Percentiles rank a stretch among this genome's conserved stretches.
Evolutionary conservation across 2,329 filamentous ascomycete genomes (phyloP).

Genomic region (Cytospora paraplurivora): DNA sequence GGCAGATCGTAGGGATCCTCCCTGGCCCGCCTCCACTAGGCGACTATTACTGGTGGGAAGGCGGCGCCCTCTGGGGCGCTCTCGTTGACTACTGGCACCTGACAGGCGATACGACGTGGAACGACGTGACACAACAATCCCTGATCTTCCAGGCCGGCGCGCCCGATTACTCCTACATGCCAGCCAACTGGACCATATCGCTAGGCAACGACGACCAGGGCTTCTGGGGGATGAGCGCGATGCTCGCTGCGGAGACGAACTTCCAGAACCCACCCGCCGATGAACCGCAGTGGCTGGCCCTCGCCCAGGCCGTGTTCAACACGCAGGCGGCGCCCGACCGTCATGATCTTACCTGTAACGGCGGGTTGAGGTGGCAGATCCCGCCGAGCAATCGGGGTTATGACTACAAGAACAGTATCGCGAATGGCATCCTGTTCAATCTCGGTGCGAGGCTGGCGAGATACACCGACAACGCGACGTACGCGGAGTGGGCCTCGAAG

Average conservation of each 20-base stretch:
- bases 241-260: slow-evolving; percentile 55
- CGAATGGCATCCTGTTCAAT: slow-evolving; percentile 47
- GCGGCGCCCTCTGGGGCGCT: slow-evolving; percentile 62
- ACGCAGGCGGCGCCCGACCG: slow-evolving; percentile 57
- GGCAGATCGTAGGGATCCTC: slow-evolving; percentile 48
- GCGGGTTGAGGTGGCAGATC: slow-evolving; percentile 65
- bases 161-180: slow-evolving; percentile 36
- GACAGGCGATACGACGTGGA: slow-evolving; percentile 62
- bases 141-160: slow-evolving; percentile 36
- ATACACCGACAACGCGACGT: slow-evolving; percentile 57
- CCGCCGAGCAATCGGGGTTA: slow-evolving; percentile 63
- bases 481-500: slow-evolving; percentile 54
- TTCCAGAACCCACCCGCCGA: slow-evolving; percentile 57
- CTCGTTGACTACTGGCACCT: slow-evolving; percentile 67
- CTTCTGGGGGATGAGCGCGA: slow-evolving; percentile 64
- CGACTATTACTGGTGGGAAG: slow-evolving; percentile 69
- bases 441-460: slow-evolving; percentile 57
- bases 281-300: slow-evolving; percentile 53
- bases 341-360: slow-evolving; percentile 60
- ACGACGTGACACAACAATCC: slow-evolving; percentile 41
- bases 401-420: slow-evolving; percentile 58
- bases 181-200: slow-evolving; percentile 37
- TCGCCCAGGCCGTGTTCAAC: slow-evolving; percentile 64
- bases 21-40: slow-evolving; percentile 50
- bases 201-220: slow-evolving; percentile 64